Percentiles rank a stretch among this genome's conserved stretches.
Evolutionary conservation across 495 filamentous ascomycete species (phyloP).

Genomic region (Penicillium canariense): DNA sequence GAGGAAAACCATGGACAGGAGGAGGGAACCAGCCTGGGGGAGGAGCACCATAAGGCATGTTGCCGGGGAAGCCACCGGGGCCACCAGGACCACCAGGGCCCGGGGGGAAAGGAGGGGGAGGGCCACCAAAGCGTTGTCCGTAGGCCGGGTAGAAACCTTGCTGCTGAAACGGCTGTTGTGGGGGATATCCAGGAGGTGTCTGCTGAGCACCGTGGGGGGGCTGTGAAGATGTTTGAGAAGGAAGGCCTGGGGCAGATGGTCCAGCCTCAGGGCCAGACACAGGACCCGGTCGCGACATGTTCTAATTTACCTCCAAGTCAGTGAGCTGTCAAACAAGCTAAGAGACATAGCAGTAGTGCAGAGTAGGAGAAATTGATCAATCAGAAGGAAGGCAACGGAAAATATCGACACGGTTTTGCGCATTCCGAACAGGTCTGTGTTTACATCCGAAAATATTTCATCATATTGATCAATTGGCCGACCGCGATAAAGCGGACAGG

Average conservation of each 20-base stretch:
- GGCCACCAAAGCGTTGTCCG: constrained; percentile 55
- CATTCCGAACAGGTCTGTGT: constrained; percentile 69
- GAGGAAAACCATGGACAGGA: constrained; percentile 76
- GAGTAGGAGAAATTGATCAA: constrained; percentile 31
- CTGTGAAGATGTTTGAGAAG: constrained; percentile 38
- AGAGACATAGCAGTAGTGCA: not conserved
- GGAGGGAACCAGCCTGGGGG: constrained; percentile 79
- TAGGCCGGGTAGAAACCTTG: constrained; percentile 50
- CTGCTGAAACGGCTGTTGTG: constrained; percentile 49
- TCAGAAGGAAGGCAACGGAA: constrained; percentile 99
- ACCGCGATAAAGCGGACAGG: constrained; percentile 3
- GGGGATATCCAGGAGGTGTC: constrained; percentile 48
- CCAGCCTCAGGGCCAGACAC: constrained; percentile 24
- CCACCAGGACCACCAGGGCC: constrained; percentile 42
- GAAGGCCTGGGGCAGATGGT: constrained; percentile 38
- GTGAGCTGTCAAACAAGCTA: constrained; percentile 9
- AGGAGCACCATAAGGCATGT: constrained; percentile 61
- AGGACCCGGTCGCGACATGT: constrained; percentile 35
- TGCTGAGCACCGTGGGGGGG: constrained; percentile 45
- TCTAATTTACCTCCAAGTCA: constrained; percentile 34
- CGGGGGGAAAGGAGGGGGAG: constrained; percentile 62
- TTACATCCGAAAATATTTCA: constrained; percentile 54
- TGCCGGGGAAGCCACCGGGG: constrained; percentile 41
- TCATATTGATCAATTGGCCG: constrained; percentile 56
- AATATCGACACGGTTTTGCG: constrained; percentile 93